A percentile compares a stretch with the other conserved stretches of the same genome.
Conservation (phyloP, 768 basidiomycete species). For the Panellus pusillus region DNA sequence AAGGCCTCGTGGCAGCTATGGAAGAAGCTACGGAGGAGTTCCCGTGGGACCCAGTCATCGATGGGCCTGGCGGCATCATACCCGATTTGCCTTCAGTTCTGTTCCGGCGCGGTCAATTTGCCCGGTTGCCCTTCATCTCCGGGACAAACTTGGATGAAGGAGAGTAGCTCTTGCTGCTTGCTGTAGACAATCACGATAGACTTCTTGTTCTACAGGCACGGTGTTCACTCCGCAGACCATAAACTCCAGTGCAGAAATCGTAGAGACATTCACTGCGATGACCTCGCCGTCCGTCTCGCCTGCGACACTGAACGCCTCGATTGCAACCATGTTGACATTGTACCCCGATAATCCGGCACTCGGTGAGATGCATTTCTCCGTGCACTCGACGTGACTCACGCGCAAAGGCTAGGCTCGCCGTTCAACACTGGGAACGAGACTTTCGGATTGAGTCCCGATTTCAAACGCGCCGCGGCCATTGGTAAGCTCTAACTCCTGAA, state of each 20-base stretch:
- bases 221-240: conserved; percentile 24
- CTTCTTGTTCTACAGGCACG: conserved; percentile 20
- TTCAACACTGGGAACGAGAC: conserved; percentile 42
- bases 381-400: too few relatives aligned
- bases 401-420: conserved; percentile 37
- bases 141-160: conserved; percentile 47
- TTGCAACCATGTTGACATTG: conserved; percentile 30
- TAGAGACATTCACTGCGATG: conserved; percentile 22
- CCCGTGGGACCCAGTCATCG: conserved; percentile 38
- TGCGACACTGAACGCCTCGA: conserved; percentile 16
- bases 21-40: conserved; percentile 23
- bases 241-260: conserved; percentile 26
- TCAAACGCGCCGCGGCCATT: conserved; percentile 35
- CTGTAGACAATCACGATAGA: too few relatives aligned
- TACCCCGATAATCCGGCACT: conserved; percentile 43
- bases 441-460: conserved; percentile 40
- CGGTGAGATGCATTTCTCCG: background rate
- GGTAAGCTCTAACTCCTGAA: too few relatives aligned
- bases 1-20: conserved; percentile 23
- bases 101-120: conserved; percentile 31
- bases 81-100: conserved; percentile 37
- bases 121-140: conserved; percentile 41
- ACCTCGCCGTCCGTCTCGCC: conserved; percentile 24
- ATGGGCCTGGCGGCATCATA: conserved; percentile 37
- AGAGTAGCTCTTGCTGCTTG: too few relatives aligned